Conservation (phyloP, 192 early-diverging fungal species). For the Coemansia sp. region DNA sequence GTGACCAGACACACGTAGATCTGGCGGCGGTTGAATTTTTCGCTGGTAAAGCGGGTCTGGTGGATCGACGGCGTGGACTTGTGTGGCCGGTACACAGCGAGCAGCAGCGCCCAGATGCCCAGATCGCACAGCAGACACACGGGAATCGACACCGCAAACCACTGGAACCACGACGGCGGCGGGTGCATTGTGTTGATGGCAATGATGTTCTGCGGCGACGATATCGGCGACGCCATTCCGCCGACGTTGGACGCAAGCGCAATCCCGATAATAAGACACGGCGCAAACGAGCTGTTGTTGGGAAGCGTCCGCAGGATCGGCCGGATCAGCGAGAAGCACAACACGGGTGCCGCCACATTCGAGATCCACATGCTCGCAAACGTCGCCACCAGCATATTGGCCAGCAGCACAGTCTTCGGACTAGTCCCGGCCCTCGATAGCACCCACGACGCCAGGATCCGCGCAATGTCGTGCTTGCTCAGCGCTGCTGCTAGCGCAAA, state of each 20-base stretch:
- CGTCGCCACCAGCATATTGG: constrained; percentile 95
- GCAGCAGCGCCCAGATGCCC: constrained; percentile 79
- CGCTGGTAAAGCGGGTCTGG: constrained; percentile 52
- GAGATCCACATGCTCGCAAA: constrained; percentile 98
- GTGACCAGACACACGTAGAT: constrained; percentile 76
- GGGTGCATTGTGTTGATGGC: constrained; percentile 92
- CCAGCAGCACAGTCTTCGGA: constrained; percentile 80
- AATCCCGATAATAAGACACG: constrained; percentile 92
- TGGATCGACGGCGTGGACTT: constrained; percentile 64
- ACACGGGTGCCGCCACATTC: constrained; percentile 95
- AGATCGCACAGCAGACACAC: constrained; percentile 78
- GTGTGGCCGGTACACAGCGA: constrained; percentile 78
- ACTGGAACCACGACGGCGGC: constrained; percentile 84
- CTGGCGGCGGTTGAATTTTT: constrained; percentile 59
- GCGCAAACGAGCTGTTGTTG: constrained; percentile 73
- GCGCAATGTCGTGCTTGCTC: constrained; percentile 95
- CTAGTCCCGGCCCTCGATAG: constrained; percentile 86
- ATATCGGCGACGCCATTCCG: constrained; percentile 96
- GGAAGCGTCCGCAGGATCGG: constrained; percentile 93
- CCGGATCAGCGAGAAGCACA: constrained; percentile 93
- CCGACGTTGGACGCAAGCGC: constrained; percentile 95
- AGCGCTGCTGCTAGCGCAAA: constrained; percentile 93
- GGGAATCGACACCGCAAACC: constrained; percentile 87
- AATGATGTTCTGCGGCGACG: constrained; percentile 97
- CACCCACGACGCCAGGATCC: constrained; percentile 83